Base-by-base conservation (phyloP, 169 alveolate species). In the Eimeria sp. region DNA sequence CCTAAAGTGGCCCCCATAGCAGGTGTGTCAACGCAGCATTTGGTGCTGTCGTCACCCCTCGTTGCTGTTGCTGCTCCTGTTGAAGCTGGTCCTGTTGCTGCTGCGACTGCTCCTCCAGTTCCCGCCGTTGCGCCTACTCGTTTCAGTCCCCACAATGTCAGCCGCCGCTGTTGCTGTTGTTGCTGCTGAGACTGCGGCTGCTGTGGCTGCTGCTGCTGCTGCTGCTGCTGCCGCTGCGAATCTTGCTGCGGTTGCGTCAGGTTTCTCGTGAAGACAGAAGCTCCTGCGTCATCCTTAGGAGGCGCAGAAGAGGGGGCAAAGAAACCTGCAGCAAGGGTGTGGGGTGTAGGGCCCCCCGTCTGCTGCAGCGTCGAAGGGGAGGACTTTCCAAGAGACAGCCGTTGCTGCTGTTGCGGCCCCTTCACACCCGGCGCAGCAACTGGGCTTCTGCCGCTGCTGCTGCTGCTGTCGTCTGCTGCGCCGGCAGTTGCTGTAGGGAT, bases 61-160 rank as follows among this genome's bases (percentile, higher is more conserved):
- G 92, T 58, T 34, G 78, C 92, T 84, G 92, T 78, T 84, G 78
- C 92, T 84, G 92, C 76, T 84, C 57, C 63, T 30, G 78, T 20
- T 45, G 92, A 34, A 34, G 40, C 40, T 34, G 40, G 40, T 34
- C 3, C 51, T 83, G 75, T 63, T 83, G 91, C 54, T 83, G 27
- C 72, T 25, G 72, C 20, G 13, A 47, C 91, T 54, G 91, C 78
- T 40, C 78, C 89, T 1, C 72, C 89, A 14, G 73, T 57, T 27
- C 70, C 89, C 9, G 89, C 72, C 25, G 89, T 72, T 51, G 89
- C 72, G 27, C 89, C 92, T 16, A 84, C 92, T 40, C 92, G 92
- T 67, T 84, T 84, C 34, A 84, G 78, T 43, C 92, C 92, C 92
- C 92, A 84, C 75, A 84, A 6, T 0, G 61, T 84, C 25, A 67